These are phyloP conservation scores for Epichloe scottii DNA, from an alignment of 2,329 filamentous ascomycete species.

Conservation along the genomic window DNA sequence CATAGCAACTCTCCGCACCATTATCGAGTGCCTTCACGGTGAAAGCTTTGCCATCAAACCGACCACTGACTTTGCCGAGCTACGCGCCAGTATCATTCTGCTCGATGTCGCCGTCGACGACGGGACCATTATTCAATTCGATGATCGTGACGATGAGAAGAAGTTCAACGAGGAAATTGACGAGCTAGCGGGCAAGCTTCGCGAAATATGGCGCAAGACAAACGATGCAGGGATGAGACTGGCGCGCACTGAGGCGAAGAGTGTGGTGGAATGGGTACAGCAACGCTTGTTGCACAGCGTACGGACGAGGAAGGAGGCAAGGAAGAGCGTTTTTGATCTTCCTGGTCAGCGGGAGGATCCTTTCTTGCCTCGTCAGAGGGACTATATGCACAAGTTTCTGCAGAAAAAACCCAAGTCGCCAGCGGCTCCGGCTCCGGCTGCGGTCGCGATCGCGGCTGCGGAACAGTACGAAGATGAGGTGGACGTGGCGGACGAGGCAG, in stretches of 20 bases:
- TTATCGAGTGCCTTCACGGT: conserved; percentile 33
- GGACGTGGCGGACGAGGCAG: background rate
- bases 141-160: conserved; percentile 20
- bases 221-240: conserved; percentile 63
- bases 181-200: conserved; percentile 45
- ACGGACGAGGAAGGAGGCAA: conserved; percentile 47
- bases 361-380: conserved; percentile 31
- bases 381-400: conserved; percentile 37
- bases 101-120: conserved; percentile 67
- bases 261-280: conserved; percentile 59
- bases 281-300: conserved; percentile 61
- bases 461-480: background rate
- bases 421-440: background rate
- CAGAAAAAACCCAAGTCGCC: conserved; percentile 14
- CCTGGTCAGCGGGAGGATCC: conserved; percentile 22
- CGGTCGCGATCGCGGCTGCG: background rate
- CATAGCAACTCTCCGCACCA: conserved; percentile 27
- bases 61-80: conserved; percentile 53
- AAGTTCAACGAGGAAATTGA: conserved; percentile 64
- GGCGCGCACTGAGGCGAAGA: conserved; percentile 64
- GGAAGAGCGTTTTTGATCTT: conserved; percentile 37
- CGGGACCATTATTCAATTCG: conserved; percentile 24
- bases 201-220: conserved; percentile 48
- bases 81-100: conserved; percentile 53
- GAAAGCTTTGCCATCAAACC: conserved; percentile 39